Evolutionary conservation across 2,329 filamentous ascomycete genomes (phyloP), one percentile per base, ranked within the genome.

Genomic region (Talaromyces albobiverticillius): DNA sequence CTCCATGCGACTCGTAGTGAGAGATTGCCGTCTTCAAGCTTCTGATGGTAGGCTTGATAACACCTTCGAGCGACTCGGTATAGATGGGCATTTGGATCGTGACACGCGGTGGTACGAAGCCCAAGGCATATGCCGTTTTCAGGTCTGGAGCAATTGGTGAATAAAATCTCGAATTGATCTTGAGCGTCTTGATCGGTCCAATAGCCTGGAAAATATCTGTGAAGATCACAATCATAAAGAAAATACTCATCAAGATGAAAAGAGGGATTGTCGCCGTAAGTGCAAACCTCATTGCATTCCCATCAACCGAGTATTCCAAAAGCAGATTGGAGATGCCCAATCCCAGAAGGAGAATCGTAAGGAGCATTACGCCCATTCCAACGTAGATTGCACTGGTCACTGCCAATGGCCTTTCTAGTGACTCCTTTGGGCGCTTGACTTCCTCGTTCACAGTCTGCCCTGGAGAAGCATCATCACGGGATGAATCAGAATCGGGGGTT

Each of bases 11-110:
- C 59, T 83, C 81, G 59, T 84, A 84, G 11, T 80, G 80, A 32
- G 79, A 80, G 57, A 84, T 83, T 16, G 81, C 82, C 13, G 76
- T 76, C 63, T 82, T 82, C 31, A 84, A 67, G 3, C 79, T 82
- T 18, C 76, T 72, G 41, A 84, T 76, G 0, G 81, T 84, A 0
- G 82, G 81, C 43, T 75, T 72, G 59, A 84, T 83, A 63, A 95
- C 90, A 57, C 78, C 83, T 32, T 75, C 75, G 2, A 95, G 79
- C 60, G 89, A 89, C 69, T 95, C 90, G 70, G 93, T 94, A 76
- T 94, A 95, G 0, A 95, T 88, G 4, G 90, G 90, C 68, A 89
- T 92, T 66, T 95, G 90, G 40, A 95, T 88, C 3, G 89, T 93
- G 56, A 82, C 58, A 14, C 73, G 61, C 77, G 79, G 31, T 23